phyloP scores from a whole-genome alignment of 495 filamentous ascomycete genomes.

The Pyronema omphalodes region DNA sequence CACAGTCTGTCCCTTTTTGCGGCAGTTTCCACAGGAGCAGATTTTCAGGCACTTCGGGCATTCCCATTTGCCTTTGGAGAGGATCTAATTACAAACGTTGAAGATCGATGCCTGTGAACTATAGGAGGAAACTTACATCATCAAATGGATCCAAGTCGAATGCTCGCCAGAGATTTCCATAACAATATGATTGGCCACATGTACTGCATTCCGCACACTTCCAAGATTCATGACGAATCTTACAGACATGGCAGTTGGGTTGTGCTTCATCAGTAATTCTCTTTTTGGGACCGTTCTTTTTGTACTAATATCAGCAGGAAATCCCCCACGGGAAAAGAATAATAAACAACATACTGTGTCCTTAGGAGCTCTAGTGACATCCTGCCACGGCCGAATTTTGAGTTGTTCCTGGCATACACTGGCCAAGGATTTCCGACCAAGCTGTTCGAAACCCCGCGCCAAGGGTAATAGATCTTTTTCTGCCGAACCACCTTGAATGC shows the following conservation, averaged over 20 bases:
- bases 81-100: conserved; percentile 5
- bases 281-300: conserved; percentile 34
- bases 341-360: conserved; percentile 7
- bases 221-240: conserved; percentile 53
- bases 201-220: conserved; percentile 59
- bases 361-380: conserved; percentile 30
- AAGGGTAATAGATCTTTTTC: conserved; percentile 40
- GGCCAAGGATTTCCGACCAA: conserved; percentile 58
- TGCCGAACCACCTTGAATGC: conserved; percentile 40
- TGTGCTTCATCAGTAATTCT: conserved; percentile 26
- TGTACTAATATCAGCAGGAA: neutral
- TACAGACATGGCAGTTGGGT: conserved; percentile 61
- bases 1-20: conserved; percentile 34
- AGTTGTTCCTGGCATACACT: conserved; percentile 82
- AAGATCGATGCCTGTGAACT: neutral
- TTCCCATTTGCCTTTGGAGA: conserved; percentile 64
- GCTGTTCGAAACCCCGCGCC: conserved; percentile 39
- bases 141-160: conserved; percentile 61
- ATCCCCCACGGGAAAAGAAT: neutral
- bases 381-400: conserved; percentile 44
- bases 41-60: conserved; percentile 71
- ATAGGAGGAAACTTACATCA: conserved; percentile 8
- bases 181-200: conserved; percentile 64
- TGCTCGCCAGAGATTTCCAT: conserved; percentile 68
- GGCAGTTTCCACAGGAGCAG: conserved; percentile 70